Conservation (phyloP, 2,329 filamentous ascomycete species). For the Cytospora mali region DNA sequence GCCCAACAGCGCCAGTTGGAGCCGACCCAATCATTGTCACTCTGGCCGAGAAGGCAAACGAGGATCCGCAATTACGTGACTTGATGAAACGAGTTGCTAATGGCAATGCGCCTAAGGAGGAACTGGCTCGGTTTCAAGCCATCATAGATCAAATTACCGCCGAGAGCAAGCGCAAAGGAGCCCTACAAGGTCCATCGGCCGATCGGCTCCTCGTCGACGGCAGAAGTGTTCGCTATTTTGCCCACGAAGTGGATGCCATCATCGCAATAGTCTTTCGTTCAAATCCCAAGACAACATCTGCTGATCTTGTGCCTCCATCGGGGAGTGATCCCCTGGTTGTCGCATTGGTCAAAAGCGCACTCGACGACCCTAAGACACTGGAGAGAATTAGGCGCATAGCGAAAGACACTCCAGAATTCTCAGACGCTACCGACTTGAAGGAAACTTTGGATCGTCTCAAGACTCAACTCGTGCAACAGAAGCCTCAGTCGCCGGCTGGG, state of each 20-base stretch:
- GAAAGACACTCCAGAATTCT: conserved; percentile 51
- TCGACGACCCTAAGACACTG: conserved; percentile 54
- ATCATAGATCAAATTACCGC: conserved; percentile 79
- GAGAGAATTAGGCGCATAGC: conserved; percentile 59
- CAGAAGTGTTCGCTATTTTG: conserved; percentile 61
- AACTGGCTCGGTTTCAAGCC: conserved; percentile 74
- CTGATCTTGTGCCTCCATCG: conserved; percentile 54
- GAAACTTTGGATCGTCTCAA: conserved; percentile 52
- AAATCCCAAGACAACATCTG: conserved; percentile 59
- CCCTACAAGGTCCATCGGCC: conserved; percentile 55
- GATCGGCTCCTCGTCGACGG: conserved; percentile 58
- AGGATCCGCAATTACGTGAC: conserved; percentile 71
- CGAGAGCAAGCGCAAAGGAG: conserved; percentile 56
- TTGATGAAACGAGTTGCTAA: conserved; percentile 84
- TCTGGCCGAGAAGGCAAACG: conserved; percentile 73
- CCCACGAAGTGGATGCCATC: conserved; percentile 59
- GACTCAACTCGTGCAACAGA: conserved; percentile 45
- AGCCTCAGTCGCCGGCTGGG: conserved; percentile 29
- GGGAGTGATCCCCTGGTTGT: conserved; percentile 60
- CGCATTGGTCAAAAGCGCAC: conserved; percentile 57
- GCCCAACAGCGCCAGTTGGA: conserved; percentile 34
- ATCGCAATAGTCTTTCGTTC: conserved; percentile 61
- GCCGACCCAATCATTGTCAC: conserved; percentile 79
- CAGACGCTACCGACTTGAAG: conserved; percentile 59
- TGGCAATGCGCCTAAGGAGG: conserved; percentile 69